Percentiles rank a stretch among this genome's conserved stretches.
These are phyloP conservation scores for Tetrapisispora taiwanensis DNA, from an alignment of 805 yeast species.

Conservation along the genomic window DNA sequence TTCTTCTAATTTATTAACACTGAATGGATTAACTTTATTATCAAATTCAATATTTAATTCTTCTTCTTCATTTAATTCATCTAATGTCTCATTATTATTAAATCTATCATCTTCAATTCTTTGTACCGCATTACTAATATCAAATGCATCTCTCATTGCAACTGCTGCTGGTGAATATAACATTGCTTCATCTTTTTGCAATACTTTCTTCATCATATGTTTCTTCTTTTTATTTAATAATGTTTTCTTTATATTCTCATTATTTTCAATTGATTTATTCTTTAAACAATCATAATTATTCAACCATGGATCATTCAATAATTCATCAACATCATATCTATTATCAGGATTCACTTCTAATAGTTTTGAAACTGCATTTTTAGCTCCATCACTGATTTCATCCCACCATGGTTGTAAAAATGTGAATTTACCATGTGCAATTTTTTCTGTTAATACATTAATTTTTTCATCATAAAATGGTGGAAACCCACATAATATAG, in stretches of 20 bases:
- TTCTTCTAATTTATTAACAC: conserved; percentile 8
- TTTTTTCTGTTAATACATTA: conserved; percentile 58
- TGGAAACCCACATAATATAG: conserved; percentile 92
- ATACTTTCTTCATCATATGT: conserved; percentile 10
- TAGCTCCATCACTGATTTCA: conserved; percentile 63
- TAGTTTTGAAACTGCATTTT: conserved; percentile 53
- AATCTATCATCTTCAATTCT: conserved; percentile 56
- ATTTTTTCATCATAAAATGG: conserved; percentile 78
- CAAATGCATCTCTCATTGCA: conserved; percentile 78
- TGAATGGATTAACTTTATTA: not conserved
- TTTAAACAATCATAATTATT: conserved; percentile 22
- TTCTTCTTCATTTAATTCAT: conserved; percentile 11
- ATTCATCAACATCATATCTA: conserved; percentile 58
- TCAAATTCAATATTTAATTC: conserved; percentile 13
- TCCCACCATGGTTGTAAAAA: conserved; percentile 85
- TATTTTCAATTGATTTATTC: not conserved
- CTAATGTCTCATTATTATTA: conserved; percentile 3
- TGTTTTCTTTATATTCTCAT: conserved; percentile 1
- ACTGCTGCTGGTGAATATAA: conserved; percentile 64
- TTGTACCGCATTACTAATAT: conserved; percentile 76
- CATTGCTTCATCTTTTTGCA: conserved; percentile 15
- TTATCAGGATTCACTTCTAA: conserved; percentile 59
- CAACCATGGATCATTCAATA: conserved; percentile 65
- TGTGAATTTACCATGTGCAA: conserved; percentile 60
- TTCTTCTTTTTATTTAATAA: conserved; percentile 10